phyloP scores from a whole-genome alignment of 257 asterid species.

The Coffea canephora region DNA sequence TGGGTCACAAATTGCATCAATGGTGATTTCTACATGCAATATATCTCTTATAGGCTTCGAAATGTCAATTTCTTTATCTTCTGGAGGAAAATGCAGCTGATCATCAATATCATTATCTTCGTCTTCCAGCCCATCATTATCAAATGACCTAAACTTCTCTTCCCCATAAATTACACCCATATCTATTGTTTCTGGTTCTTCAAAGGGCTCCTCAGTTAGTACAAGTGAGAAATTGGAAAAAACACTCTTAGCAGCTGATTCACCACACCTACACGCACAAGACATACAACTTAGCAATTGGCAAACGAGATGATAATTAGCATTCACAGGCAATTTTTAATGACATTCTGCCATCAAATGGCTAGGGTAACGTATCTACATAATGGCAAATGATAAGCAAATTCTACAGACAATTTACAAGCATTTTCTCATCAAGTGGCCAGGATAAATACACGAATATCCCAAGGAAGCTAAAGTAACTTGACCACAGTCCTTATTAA shows the following conservation, averaged over 20 bases:
- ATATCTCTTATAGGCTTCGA: conserved; percentile 84
- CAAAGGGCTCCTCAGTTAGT: conserved; percentile 64
- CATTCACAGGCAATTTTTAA: not conserved
- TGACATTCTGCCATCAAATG: no score
- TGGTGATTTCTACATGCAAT: conserved; percentile 81
- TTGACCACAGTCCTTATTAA: not conserved
- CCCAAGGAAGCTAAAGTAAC: not conserved
- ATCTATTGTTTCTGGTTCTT: conserved; percentile 56
- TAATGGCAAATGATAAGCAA: no score
- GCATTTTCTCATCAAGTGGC: no score
- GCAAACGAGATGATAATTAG: not conserved
- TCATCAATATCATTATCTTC: conserved; percentile 56
- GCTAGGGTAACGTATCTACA: no score
- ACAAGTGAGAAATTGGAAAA: conserved; percentile 68
- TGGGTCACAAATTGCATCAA: conserved; percentile 60
- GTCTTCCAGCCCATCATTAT: conserved; percentile 25
- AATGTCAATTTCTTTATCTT: conserved; percentile 61
- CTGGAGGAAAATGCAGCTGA: conserved; percentile 66
- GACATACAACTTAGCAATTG: not conserved
- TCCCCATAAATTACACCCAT: conserved; percentile 57
- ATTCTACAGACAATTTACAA: no score
- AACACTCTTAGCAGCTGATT: conserved; percentile 67
- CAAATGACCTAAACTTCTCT: conserved; percentile 30
- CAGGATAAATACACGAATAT: not conserved
- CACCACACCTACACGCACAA: conserved; percentile 62